Percentiles rank a stretch among this genome's conserved stretches.
Evolutionary conservation across 163 green algal genomes (phyloP).

Genomic region (Scenedesmus sp.): DNA sequence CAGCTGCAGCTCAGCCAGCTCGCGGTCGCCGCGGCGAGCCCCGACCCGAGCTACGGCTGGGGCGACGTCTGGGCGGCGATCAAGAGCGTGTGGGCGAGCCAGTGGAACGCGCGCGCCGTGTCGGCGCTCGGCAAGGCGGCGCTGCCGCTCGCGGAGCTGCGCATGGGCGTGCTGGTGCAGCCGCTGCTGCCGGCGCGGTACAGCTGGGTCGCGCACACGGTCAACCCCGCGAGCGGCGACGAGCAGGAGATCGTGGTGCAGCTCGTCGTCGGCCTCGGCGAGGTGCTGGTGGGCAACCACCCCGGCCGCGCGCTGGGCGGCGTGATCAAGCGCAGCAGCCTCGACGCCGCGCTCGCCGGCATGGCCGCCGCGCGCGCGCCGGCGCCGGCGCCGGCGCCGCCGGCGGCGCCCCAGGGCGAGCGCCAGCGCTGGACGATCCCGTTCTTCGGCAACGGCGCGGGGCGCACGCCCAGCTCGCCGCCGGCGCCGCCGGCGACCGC

Average conservation of each 20-base stretch:
- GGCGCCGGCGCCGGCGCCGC: no score
- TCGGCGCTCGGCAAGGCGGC: slow-evolving; percentile 80
- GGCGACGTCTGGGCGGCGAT: slow-evolving; percentile 61
- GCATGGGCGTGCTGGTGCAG: slow-evolving; percentile 96
- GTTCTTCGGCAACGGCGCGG: no score
- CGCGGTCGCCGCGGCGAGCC: slow-evolving; percentile 15
- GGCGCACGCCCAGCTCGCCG: slow-evolving; percentile 58
- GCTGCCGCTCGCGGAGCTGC: slow-evolving; percentile 77
- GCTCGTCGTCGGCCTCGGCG: slow-evolving; percentile 86
- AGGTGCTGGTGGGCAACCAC: slow-evolving; percentile 90
- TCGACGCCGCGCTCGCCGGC: no score
- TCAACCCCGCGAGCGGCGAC: slow-evolving; percentile 37
- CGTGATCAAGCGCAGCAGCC: background rate
- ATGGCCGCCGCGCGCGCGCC: no score
- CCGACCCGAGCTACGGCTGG: slow-evolving; percentile 23
- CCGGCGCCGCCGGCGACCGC: slow-evolving; percentile 30
- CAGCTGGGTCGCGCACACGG: slow-evolving; percentile 96
- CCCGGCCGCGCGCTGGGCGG: slow-evolving; percentile 78
- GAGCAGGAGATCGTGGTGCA: slow-evolving; percentile 62
- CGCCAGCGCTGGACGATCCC: no score
- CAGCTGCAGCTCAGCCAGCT: background rate
- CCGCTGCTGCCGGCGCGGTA: slow-evolving; percentile 88
- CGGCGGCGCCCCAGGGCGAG: no score
- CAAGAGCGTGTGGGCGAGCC: slow-evolving; percentile 91
- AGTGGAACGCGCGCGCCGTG: slow-evolving; percentile 93